These are phyloP conservation scores for Cucumis hystrix DNA, from an alignment of 306 rosid species.

Conservation along the genomic window DNA sequence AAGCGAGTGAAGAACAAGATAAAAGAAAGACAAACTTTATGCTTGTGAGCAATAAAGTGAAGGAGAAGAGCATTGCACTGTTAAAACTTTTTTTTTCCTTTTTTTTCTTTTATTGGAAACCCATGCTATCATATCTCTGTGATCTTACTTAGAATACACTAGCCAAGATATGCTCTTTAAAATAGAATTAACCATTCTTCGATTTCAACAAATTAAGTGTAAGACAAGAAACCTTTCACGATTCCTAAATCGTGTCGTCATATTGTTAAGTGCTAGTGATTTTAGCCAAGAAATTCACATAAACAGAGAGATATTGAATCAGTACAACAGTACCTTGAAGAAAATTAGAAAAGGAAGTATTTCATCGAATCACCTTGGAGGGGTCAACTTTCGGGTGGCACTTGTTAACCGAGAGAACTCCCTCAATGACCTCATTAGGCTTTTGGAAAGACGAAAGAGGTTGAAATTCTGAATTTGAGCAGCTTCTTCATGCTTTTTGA, in stretches of 20 bases:
- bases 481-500: no score
- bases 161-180: not conserved
- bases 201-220: not conserved
- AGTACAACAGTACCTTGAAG: not conserved
- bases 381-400: slow-evolving; percentile 93
- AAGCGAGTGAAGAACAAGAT: no score
- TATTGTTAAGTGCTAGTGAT: not conserved
- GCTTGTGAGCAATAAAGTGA: no score
- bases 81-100: no score
- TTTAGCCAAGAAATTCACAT: no score
- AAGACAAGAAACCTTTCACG: not conserved
- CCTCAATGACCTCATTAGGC: slow-evolving; percentile 29
- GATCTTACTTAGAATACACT: not conserved
- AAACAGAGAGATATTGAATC: not conserved
- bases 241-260: not conserved
- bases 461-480: no score
- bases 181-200: not conserved
- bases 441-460: no score
- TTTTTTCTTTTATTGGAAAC: no score
- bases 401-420: slow-evolving; percentile 83
- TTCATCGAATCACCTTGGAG: slow-evolving; percentile 38
- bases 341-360: not conserved
- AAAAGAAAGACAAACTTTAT: no score
- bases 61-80: no score
- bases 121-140: no score